phyloP scores from a whole-genome alignment of 2,329 filamentous ascomycete species.

The Alternaria incomplexa region DNA sequence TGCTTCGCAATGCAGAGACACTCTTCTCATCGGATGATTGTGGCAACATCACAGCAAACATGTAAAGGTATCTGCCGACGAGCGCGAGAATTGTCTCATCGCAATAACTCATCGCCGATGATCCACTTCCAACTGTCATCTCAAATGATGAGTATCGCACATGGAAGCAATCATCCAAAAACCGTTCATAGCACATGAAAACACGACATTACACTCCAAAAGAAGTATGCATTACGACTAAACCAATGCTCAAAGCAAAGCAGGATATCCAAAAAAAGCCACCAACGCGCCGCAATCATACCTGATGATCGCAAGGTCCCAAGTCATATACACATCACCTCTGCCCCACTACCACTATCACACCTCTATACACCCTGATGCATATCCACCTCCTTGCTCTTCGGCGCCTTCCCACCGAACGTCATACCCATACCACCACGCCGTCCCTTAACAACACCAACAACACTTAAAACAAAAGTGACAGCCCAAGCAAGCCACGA shows the following conservation, averaged over 20 bases:
- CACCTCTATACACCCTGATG: constrained; percentile 47
- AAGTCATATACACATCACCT: not conserved
- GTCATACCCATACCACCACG: constrained; percentile 6
- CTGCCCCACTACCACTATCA: not conserved
- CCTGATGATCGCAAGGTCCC: constrained; percentile 23
- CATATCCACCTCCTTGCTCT: constrained; percentile 44
- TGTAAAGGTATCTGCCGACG: too few species aligned
- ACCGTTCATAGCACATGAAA: too few species aligned
- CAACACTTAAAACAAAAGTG: constrained; percentile 37
- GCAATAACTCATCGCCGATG: too few species aligned
- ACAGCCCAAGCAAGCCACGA: constrained; percentile 60
- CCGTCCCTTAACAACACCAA: constrained; percentile 42
- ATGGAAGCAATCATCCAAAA: too few species aligned
- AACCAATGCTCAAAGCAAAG: constrained; percentile 1
- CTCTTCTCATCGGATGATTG: too few species aligned
- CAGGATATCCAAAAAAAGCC: constrained; percentile 3
- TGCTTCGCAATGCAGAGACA: too few species aligned
- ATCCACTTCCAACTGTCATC: too few species aligned
- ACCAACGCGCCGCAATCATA: constrained; percentile 19
- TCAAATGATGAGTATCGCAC: too few species aligned
- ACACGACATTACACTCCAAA: not conserved
- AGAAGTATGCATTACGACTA: not conserved
- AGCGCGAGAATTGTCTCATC: too few species aligned
- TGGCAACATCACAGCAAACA: too few species aligned
- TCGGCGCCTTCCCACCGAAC: constrained; percentile 20